These are phyloP conservation scores for Coemansia sp. DNA, from an alignment of 192 early-diverging fungal species.

Conservation along the genomic window DNA sequence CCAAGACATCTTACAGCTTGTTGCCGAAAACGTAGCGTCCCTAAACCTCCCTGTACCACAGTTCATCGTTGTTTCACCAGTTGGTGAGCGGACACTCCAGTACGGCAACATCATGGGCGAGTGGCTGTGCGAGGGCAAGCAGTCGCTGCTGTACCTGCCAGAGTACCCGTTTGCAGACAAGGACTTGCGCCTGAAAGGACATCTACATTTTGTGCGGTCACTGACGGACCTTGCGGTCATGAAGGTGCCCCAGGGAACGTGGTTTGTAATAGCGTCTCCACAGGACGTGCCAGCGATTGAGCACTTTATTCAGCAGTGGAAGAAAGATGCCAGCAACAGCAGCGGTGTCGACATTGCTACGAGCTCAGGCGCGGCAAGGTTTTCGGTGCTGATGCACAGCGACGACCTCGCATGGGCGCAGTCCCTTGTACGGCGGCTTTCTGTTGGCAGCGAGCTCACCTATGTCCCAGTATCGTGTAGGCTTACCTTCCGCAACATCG, in stretches of 20 bases:
- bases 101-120: slow-evolving; percentile 83
- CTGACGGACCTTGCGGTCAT: slow-evolving; percentile 34
- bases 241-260: slow-evolving; percentile 41
- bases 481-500: slow-evolving; percentile 35
- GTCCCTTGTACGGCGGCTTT: slow-evolving; percentile 29
- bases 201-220: slow-evolving; percentile 45
- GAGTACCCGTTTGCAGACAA: slow-evolving; percentile 57
- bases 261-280: slow-evolving; percentile 50
- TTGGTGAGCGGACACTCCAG: slow-evolving; percentile 74
- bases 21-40: slow-evolving; percentile 58
- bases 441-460: slow-evolving; percentile 26
- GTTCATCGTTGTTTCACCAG: slow-evolving; percentile 71
- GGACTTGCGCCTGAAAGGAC: slow-evolving; percentile 50
- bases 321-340: slow-evolving; percentile 36
- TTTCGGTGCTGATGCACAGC: slow-evolving; percentile 41
- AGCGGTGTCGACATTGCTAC: slow-evolving; percentile 40
- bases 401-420: slow-evolving; percentile 45
- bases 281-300: slow-evolving; percentile 28
- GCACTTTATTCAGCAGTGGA: slow-evolving; percentile 47
- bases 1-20: slow-evolving; percentile 70
- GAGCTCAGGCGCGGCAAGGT: slow-evolving; percentile 34
- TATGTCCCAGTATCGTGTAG: slow-evolving; percentile 39
- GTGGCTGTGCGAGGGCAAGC: slow-evolving; percentile 73
- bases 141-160: slow-evolving; percentile 67
- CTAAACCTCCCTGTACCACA: slow-evolving; percentile 63